These are phyloP conservation scores for Bruguiera hainesii DNA, from an alignment of 441 rosid species.

Conservation along the genomic window DNA sequence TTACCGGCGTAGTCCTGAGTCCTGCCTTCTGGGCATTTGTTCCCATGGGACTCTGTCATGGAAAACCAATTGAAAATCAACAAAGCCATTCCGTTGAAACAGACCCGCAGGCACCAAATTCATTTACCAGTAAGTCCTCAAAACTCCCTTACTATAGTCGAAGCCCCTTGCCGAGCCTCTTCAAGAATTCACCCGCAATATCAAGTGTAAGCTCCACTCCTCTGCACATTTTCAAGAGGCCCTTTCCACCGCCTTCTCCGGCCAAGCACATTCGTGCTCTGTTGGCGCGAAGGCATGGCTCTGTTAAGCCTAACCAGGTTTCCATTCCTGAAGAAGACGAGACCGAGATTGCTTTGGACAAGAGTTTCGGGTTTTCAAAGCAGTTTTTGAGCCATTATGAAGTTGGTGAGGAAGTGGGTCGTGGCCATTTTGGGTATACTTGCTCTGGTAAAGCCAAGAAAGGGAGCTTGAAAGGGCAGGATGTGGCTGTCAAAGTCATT, in stretches of 20 bases:
- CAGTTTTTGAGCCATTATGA: conserved; percentile 60
- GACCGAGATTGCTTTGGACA: conserved; percentile 61
- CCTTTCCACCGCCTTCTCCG: conserved; percentile 94
- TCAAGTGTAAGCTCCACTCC: conserved; percentile 77
- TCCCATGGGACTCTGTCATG: conserved; percentile 89
- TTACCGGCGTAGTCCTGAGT: conserved; percentile 8
- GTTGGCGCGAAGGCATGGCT: conserved; percentile 76
- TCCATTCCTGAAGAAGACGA: conserved; percentile 78
- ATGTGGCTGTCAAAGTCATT: conserved; percentile 88
- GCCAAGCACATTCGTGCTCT: conserved; percentile 84
- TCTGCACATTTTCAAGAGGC: conserved; percentile 76
- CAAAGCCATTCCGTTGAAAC: conserved; percentile 38
- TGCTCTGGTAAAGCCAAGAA: conserved; percentile 78
- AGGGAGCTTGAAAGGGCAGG: conserved; percentile 80
- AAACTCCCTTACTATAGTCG: conserved; percentile 80
- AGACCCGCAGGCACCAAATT: conserved; percentile 32
- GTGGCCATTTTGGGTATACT: conserved; percentile 91
- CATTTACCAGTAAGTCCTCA: conserved; percentile 45
- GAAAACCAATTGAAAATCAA: conserved; percentile 52
- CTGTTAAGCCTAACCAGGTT: conserved; percentile 70
- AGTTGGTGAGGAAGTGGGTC: conserved; percentile 82
- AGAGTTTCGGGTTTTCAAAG: conserved; percentile 73
- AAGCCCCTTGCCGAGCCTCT: conserved; percentile 71
- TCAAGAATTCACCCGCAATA: conserved; percentile 74
- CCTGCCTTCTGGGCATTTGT: conserved; percentile 16